Evolutionary conservation across 2,329 filamentous ascomycete genomes (phyloP).

Genomic region (Sclerotinia subarctica): DNA sequence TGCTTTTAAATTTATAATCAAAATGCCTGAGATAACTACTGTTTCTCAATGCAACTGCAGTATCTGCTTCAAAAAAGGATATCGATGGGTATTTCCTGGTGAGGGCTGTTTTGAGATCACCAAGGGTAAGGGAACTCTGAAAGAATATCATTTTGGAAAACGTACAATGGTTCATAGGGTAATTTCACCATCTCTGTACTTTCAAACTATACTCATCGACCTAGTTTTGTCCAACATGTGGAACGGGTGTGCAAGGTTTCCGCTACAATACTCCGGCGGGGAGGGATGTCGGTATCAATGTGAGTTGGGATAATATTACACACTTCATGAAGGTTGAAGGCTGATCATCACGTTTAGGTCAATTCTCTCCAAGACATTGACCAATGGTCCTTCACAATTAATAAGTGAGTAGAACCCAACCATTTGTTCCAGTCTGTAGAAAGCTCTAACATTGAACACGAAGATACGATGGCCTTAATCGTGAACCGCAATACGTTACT

Average conservation of each 20-base stretch:
- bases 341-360: constrained; percentile 20
- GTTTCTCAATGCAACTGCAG: constrained; percentile 63
- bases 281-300: constrained; percentile 44
- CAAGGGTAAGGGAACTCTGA: constrained; percentile 46
- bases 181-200: background rate
- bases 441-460: background rate
- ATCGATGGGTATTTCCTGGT: constrained; percentile 41
- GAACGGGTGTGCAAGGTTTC: constrained; percentile 43
- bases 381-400: constrained; percentile 24
- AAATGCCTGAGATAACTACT: constrained; percentile 55
- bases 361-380: constrained; percentile 27
- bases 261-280: constrained; percentile 35
- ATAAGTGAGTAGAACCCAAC: constrained; percentile 13
- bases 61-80: constrained; percentile 54
- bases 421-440: background rate
- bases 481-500: constrained; percentile 25
- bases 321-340: background rate
- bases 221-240: constrained; percentile 54
- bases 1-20: constrained; percentile 50
- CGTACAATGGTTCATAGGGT: constrained; percentile 45
- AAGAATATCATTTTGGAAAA: constrained; percentile 45
- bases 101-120: constrained; percentile 44
- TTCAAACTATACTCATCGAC: background rate
- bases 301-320: constrained; percentile 30
- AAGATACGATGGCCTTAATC: constrained; percentile 26